Percentiles rank a stretch among this genome's conserved stretches.
Evolutionary conservation across 192 early-diverging fungal genomes (phyloP).

Genomic region (Ambispora gerdemannii): DNA sequence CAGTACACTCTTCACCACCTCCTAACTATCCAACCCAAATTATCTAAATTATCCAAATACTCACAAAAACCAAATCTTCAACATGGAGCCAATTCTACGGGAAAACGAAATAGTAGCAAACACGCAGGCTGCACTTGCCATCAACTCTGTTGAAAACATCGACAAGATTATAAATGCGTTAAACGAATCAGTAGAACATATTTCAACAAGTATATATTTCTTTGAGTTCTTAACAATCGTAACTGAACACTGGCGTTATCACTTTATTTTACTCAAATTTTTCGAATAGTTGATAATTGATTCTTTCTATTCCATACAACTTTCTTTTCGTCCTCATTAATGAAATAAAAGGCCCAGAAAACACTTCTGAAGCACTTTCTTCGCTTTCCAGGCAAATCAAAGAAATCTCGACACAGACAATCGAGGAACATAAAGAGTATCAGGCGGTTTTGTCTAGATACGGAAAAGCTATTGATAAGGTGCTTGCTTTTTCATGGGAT

Average conservation of each 20-base stretch:
- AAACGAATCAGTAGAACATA: slow-evolving; percentile 42
- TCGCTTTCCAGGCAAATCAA: slow-evolving; percentile 33
- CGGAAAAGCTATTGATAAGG: slow-evolving; percentile 73
- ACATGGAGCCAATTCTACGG: slow-evolving; percentile 64
- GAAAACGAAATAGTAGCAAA: slow-evolving; percentile 66
- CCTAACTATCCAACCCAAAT: too few species aligned
- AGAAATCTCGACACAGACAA: slow-evolving; percentile 33
- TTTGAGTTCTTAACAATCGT: too few species aligned
- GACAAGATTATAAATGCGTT: slow-evolving; percentile 46
- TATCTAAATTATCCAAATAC: too few species aligned
- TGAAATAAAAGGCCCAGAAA: slow-evolving; percentile 32
- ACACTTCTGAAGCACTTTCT: neutral
- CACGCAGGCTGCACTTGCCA: slow-evolving; percentile 52
- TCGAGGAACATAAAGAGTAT: slow-evolving; percentile 64
- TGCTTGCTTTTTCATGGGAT: slow-evolving; percentile 30
- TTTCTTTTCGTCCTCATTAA: slow-evolving; percentile 2
- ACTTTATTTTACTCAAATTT: too few species aligned
- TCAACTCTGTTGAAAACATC: slow-evolving; percentile 44
- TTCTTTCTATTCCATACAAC: neutral
- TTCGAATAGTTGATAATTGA: too few species aligned
- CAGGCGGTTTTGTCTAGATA: slow-evolving; percentile 60
- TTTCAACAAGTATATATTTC: neutral
- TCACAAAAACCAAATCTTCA: too few species aligned
- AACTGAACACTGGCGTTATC: too few species aligned
- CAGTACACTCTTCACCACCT: too few species aligned